phyloP scores from a whole-genome alignment of 1,284 basidiomycete genomes.

The Xanthoconium separans region DNA sequence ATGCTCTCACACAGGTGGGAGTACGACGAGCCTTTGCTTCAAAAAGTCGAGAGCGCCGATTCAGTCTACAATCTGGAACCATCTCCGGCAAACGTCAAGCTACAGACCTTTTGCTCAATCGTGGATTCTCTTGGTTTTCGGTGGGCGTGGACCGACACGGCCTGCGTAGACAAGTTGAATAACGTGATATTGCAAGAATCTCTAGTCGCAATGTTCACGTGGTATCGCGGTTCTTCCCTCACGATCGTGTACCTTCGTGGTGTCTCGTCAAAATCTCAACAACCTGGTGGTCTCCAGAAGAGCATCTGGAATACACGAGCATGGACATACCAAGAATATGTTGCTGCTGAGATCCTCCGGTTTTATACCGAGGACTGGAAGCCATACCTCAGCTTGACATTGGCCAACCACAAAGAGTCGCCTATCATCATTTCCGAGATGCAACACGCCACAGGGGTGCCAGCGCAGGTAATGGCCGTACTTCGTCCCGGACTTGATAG shows the following conservation, averaged over 20 bases:
- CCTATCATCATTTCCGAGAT: constrained; percentile 1
- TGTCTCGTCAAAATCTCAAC: not conserved
- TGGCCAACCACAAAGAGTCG: constrained; percentile 3
- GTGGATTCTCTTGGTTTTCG: constrained; percentile 1
- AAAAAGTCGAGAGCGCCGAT: not conserved
- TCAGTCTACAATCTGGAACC: constrained; percentile 3
- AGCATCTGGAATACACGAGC: constrained; percentile 5
- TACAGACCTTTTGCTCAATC: constrained; percentile 3
- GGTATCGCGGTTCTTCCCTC: not conserved
- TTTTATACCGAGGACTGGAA: constrained; percentile 1
- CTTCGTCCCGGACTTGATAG: constrained; percentile 2
- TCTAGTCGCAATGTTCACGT: not conserved
- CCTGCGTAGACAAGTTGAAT: constrained; percentile 3
- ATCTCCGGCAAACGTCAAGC: constrained; percentile 5
- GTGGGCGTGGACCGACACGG: not conserved
- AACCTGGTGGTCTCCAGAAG: not conserved
- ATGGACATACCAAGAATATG: not conserved
- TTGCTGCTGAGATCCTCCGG: not conserved
- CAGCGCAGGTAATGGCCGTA: not conserved
- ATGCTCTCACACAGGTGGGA: constrained; percentile 8
- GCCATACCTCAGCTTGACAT: not conserved
- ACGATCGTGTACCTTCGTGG: constrained; percentile 1
- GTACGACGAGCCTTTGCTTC: not conserved
- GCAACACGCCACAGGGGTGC: not conserved
- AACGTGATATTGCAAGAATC: constrained; percentile 9